Evolutionary conservation across 2,329 filamentous ascomycete species (phyloP), one percentile per base, ranked within the genome.

Genomic region (Furcasterigmium furcatum): DNA sequence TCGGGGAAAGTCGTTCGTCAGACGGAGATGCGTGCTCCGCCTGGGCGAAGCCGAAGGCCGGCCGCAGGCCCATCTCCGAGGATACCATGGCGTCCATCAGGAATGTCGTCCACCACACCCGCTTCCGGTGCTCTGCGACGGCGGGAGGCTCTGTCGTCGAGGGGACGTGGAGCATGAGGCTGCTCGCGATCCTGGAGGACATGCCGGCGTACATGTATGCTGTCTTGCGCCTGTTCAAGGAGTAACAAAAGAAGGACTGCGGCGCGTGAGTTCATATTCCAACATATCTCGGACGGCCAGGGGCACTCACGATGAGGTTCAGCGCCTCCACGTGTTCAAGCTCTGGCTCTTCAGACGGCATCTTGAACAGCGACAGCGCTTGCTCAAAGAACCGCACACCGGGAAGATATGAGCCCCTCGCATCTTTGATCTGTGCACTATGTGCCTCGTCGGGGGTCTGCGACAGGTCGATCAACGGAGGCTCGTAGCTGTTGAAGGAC

Each of bases 181-280:
- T 44, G n/a, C 46, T 51, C 2, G 49, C 47, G 6, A 51, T 41
- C 8, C 44, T 38, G 1, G 46, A 34, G 24, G 46, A 47, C 30
- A 49, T 44, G 21, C 47, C 46, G 18, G 49, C 49, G 34, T 51
- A 51, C 1, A 44, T 44, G 22, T 47, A 51, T 16, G 49, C 49
- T 12, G 49, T 49, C 22, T 46, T 51, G 12, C 49, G 44, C 3
- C 49, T 44, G 32, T 51, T 51, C 7, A 51, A 36, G 7, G 44
- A 52, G 22, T 53, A 49, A 30, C 45, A 49, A 30, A 49, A 51
- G n/a, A 51, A 47, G n/a, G 49, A 47, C 49, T 46, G 16, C 7
- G 13, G 24, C 21, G 16, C 13, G 27, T 30, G 27, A 30, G 27
- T 14, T 30, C 10, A 30, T 14, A n/a, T n/a, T n/a, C n/a, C n/a